Conservation (phyloP, 306 rosid species). For the Sicyos edulis region DNA sequence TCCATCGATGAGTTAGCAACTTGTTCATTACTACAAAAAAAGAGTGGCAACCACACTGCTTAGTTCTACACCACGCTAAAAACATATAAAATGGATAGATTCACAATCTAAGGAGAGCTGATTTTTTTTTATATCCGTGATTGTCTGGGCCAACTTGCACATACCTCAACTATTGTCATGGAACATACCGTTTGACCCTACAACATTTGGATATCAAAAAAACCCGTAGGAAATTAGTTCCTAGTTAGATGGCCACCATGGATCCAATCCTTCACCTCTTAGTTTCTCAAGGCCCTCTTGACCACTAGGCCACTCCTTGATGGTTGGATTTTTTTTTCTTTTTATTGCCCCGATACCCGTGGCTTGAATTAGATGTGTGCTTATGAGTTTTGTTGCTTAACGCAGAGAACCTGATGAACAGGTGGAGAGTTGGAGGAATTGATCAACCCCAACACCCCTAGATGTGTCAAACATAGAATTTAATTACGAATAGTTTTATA, state of each 20-base stretch:
- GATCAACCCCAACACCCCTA: not conserved
- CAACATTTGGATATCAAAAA: no score
- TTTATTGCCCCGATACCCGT: not conserved
- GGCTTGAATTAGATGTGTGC: not conserved
- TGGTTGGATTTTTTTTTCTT: not conserved
- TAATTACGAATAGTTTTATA: not conserved
- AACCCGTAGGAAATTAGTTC: no score
- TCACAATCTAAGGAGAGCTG: not conserved
- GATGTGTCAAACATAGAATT: not conserved
- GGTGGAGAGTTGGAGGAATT: not conserved
- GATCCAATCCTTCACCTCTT: no score
- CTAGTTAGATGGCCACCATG: no score
- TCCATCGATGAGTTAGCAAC: slow-evolving; percentile 60
- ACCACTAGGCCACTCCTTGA: no score
- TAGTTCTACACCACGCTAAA: not conserved
- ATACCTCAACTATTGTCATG: no score
- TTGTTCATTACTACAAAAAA: slow-evolving; percentile 54
- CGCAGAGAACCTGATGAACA: not conserved
- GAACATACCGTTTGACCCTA: no score
- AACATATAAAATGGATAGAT: not conserved
- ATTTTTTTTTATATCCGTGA: not conserved
- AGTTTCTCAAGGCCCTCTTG: no score
- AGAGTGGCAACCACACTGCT: not conserved
- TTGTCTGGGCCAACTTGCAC: no score
- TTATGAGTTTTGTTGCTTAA: slow-evolving; percentile 12